Evolutionary conservation across 1,284 basidiomycete species (phyloP), one percentile per base, ranked within the genome.

Genomic region (Volvariella volvacea): DNA sequence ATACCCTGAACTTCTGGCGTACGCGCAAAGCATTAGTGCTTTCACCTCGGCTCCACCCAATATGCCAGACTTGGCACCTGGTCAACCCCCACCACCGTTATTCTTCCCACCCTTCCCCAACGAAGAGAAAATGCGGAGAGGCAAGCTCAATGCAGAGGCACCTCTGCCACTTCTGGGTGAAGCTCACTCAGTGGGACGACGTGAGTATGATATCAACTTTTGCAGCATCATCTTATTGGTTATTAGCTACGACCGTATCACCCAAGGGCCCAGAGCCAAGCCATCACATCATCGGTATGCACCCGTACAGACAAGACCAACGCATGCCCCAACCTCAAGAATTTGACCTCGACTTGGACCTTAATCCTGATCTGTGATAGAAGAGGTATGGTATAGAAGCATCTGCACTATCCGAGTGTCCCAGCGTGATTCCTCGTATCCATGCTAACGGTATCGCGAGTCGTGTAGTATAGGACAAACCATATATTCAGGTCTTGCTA

Each of bases 71-170:
- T 67, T 76, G 41, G 66, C 68, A 20, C 55, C 76, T 40, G 81
- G 83, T 8, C 80, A 83, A 55, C 78, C 79, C 12, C 82, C 83
- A 1, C 79, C 83, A 10, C 82, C 83, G 4, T 56, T 86, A 32
- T 88, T 90, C 70, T 87, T 87, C 65, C 88, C 87, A 17, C 87
- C 87, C 8, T 90, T 89, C 59, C 87, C 87, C 1, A 88, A 88
- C 56, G 88, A 89, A 66, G 87, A 88, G 59, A 88, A 87, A 62
- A 88, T 90, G 86, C 78, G 86, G 34, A 71, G 78, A 30, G 87
- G 87, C 0, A 74, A 74, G 47, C 75, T 90, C 61, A 87, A 85
- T 56, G 76, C 78, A 19, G 84, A 89, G 58, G 83, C 79, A 17
- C 84, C 87, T 1, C 69, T 90, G 42, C 87, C 83, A 3, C 58